These are phyloP conservation scores for Enterocytospora artemiae DNA, from an alignment of 371 early-diverging fungal species.

Conservation along the genomic window DNA sequence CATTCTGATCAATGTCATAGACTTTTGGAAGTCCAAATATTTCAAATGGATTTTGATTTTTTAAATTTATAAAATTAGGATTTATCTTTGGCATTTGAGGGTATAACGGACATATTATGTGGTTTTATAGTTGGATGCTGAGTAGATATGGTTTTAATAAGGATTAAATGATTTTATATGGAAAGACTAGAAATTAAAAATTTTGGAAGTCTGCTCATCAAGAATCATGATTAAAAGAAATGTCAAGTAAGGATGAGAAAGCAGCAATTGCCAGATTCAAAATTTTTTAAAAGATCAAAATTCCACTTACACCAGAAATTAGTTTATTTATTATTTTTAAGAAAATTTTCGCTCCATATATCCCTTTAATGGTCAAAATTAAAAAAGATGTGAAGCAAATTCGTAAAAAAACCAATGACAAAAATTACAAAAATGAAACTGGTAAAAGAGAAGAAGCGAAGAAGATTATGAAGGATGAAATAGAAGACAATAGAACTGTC, in stretches of 20 bases:
- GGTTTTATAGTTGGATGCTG: background rate
- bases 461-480: too few relatives aligned
- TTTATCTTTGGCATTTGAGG: background rate
- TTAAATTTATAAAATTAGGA: constrained; percentile 1
- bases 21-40: constrained; percentile 3
- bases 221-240: background rate
- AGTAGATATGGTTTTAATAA: background rate
- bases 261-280: background rate
- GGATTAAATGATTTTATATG: background rate
- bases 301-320: too few relatives aligned
- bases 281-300: background rate
- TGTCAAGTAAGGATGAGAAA: background rate
- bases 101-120: background rate
- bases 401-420: background rate
- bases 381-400: constrained; percentile 7
- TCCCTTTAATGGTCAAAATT: background rate
- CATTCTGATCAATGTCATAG: constrained; percentile 37
- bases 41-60: constrained; percentile 6
- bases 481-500: too few relatives aligned
- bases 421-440: background rate
- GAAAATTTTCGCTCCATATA: background rate
- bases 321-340: background rate
- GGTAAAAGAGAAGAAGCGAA: too few relatives aligned
- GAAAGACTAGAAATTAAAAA: constrained; percentile 1
- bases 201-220: too few relatives aligned